Conservation (phyloP, 2,329 filamentous ascomycete genomes). For the Fusarium sublunatum region DNA sequence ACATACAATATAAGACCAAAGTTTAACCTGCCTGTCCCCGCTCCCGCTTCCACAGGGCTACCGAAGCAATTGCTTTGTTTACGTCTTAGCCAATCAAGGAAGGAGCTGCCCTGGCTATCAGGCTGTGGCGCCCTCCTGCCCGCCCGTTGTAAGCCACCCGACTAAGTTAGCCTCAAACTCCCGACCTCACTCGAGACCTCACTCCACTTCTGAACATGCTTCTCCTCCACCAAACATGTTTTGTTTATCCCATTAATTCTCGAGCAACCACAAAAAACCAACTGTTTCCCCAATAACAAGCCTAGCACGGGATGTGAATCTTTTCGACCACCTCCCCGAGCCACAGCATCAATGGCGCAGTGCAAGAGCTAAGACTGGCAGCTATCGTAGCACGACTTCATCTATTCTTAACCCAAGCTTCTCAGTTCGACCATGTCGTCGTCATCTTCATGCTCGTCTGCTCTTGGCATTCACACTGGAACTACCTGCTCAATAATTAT, state of each 20-base stretch:
- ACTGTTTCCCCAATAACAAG: slow-evolving; percentile 2
- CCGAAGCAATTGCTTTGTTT: slow-evolving; percentile 26
- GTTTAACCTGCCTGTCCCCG: slow-evolving; percentile 10
- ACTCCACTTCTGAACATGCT: slow-evolving; percentile 12
- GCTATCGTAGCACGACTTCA: background rate
- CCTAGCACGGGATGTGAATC: background rate
- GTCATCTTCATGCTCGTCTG: slow-evolving; percentile 27
- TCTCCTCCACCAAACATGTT: slow-evolving; percentile 5
- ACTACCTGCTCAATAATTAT: slow-evolving; percentile 12
- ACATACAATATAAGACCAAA: too few species aligned
- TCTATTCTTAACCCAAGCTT: slow-evolving; percentile 24
- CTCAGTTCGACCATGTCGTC: slow-evolving; percentile 20
- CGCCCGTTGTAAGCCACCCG: slow-evolving; percentile 31
- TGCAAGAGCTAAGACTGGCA: background rate
- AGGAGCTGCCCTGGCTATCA: slow-evolving; percentile 16
- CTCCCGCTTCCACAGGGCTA: slow-evolving; percentile 39
- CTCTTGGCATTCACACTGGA: slow-evolving; percentile 30
- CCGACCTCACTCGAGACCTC: slow-evolving; percentile 19
- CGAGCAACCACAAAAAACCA: slow-evolving; percentile 4
- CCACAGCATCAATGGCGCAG: slow-evolving; percentile 37
- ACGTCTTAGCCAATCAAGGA: slow-evolving; percentile 20
- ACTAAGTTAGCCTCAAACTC: slow-evolving; percentile 17
- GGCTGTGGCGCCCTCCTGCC: slow-evolving; percentile 34
- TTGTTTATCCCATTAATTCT: slow-evolving; percentile 4
- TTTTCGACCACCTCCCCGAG: background rate